Evolutionary conservation across 2,329 filamentous ascomycete genomes (phyloP).

Genomic region (Zelopaecilomyces penicillatus): DNA sequence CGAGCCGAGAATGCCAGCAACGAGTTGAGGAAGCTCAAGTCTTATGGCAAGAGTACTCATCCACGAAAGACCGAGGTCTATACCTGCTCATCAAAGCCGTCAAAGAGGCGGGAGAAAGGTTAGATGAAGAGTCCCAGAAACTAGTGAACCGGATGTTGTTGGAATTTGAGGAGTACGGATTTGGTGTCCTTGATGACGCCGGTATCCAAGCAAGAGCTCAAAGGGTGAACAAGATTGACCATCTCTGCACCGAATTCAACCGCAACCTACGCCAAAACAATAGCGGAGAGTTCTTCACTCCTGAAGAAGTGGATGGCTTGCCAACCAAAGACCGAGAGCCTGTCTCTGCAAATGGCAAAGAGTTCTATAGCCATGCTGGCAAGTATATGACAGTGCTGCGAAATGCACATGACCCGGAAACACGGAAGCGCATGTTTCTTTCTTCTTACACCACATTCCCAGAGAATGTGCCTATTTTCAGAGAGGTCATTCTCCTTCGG

Average conservation of each 20-base stretch:
- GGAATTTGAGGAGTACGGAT: slow-evolving; percentile 42
- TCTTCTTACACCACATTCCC: slow-evolving; percentile 48
- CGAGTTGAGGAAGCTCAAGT: slow-evolving; percentile 45
- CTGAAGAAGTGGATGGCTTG: slow-evolving; percentile 39
- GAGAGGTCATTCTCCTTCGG: slow-evolving; percentile 43
- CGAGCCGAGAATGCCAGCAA: slow-evolving; percentile 39
- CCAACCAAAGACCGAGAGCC: slow-evolving; percentile 2
- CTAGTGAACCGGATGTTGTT: slow-evolving; percentile 46
- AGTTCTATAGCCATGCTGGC: slow-evolving; percentile 30
- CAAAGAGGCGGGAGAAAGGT: slow-evolving; percentile 31
- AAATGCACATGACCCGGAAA: slow-evolving; percentile 40
- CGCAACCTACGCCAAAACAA: slow-evolving; percentile 37
- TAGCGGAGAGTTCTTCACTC: slow-evolving; percentile 35
- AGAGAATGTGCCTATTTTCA: slow-evolving; percentile 44
- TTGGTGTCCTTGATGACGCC: slow-evolving; percentile 39
- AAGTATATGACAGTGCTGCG: slow-evolving; percentile 33
- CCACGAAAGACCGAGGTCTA: slow-evolving; percentile 42
- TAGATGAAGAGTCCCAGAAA: slow-evolving; percentile 39
- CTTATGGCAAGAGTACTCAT: slow-evolving; percentile 28
- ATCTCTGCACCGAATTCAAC: slow-evolving; percentile 44
- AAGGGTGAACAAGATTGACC: slow-evolving; percentile 45
- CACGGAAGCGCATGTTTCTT: slow-evolving; percentile 40
- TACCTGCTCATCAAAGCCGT: slow-evolving; percentile 28
- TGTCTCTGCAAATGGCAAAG: neutral
- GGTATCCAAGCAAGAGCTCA: slow-evolving; percentile 44